These are phyloP conservation scores for Phytophthora vignae DNA, from an alignment of 352 stramenopile species.

Conservation along the genomic window DNA sequence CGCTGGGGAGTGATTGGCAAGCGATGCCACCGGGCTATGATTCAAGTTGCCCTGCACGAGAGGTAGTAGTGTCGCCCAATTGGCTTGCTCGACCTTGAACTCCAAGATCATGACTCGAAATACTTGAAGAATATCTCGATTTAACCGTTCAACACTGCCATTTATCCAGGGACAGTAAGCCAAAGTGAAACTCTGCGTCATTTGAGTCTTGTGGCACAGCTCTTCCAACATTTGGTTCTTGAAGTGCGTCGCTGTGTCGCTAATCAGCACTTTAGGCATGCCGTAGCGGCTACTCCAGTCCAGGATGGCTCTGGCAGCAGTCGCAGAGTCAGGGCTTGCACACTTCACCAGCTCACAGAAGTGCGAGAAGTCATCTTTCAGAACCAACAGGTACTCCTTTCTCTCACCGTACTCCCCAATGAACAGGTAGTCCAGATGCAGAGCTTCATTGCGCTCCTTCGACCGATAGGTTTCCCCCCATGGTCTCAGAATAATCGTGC, in stretches of 20 bases:
- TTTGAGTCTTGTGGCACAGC: constrained; percentile 7
- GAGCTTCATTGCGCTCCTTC: constrained; percentile 6
- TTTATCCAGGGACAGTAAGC: constrained; percentile 16
- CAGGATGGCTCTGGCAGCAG: background rate
- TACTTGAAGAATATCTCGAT: constrained; percentile 16
- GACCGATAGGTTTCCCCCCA: constrained; percentile 14
- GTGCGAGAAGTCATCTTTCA: constrained; percentile 20
- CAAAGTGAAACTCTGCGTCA: constrained; percentile 6
- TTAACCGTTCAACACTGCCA: constrained; percentile 7
- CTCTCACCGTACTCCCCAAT: constrained; percentile 12
- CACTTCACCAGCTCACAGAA: constrained; percentile 18
- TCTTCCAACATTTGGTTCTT: constrained; percentile 17
- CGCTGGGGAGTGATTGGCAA: background rate
- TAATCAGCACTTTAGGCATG: constrained; percentile 8
- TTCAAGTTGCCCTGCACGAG: constrained; percentile 13
- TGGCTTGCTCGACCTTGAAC: constrained; percentile 6
- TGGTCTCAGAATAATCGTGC: background rate
- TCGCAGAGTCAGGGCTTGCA: background rate
- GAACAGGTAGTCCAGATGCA: constrained; percentile 14
- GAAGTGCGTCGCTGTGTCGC: constrained; percentile 8
- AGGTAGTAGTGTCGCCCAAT: background rate
- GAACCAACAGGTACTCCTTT: constrained; percentile 6
- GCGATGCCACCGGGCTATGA: constrained; percentile 3
- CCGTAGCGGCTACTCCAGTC: constrained; percentile 14
- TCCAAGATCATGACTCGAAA: constrained; percentile 10